A percentile compares a stretch with the other conserved stretches of the same genome.
These are phyloP conservation scores for Pyrus betulifolia DNA, from an alignment of 306 rosid species.

Conservation along the genomic window DNA sequence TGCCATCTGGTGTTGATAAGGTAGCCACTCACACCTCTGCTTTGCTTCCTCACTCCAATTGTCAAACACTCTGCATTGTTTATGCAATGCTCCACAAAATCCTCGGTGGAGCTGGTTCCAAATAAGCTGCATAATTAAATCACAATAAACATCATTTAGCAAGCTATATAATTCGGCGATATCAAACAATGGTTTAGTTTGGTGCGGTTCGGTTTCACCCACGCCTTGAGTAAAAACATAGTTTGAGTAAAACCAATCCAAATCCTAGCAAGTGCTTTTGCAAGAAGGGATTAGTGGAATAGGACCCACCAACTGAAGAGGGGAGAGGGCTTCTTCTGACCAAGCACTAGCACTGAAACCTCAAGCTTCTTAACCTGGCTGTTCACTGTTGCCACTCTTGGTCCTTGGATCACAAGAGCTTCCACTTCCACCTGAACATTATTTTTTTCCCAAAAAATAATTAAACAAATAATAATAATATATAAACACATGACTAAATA, in stretches of 20 bases:
- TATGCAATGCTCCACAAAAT: slow-evolving; percentile 78
- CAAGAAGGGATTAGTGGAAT: neutral
- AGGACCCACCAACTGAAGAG: slow-evolving; percentile 64
- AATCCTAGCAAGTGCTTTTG: neutral
- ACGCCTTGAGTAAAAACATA: too few relatives aligned
- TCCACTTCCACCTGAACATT: slow-evolving; percentile 77
- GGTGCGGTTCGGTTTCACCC: neutral
- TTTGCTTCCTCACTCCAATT: slow-evolving; percentile 87
- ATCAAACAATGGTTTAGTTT: neutral
- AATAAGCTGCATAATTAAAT: slow-evolving; percentile 47
- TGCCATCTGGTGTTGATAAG: slow-evolving; percentile 91
- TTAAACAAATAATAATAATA: neutral
- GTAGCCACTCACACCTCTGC: slow-evolving; percentile 75
- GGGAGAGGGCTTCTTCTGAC: slow-evolving; percentile 72
- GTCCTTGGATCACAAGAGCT: slow-evolving; percentile 83
- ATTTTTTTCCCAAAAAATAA: neutral
- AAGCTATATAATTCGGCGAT: neutral
- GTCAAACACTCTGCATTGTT: slow-evolving; percentile 80
- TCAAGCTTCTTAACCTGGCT: slow-evolving; percentile 94
- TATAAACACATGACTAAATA: neutral
- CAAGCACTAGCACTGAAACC: slow-evolving; percentile 80
- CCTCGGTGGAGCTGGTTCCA: slow-evolving; percentile 57
- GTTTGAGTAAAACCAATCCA: neutral
- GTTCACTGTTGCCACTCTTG: slow-evolving; percentile 59
- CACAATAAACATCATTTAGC: neutral